A percentile compares a stretch with the other conserved stretches of the same genome.
Conservation (phyloP, 2,329 filamentous ascomycete genomes). For the Coniella vitis region DNA sequence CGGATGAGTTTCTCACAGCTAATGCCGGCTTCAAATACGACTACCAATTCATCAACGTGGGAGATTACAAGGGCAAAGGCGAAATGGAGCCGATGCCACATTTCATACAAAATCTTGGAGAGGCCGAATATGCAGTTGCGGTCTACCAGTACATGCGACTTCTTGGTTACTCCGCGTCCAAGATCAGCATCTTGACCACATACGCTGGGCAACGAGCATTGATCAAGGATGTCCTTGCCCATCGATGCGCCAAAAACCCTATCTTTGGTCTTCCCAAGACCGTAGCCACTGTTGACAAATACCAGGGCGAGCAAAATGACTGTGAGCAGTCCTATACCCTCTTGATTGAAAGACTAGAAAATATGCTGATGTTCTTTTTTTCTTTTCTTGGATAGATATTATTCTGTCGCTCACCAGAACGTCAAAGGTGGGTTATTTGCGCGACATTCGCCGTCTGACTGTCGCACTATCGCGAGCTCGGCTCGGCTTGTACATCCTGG, state of each 20-base stretch:
- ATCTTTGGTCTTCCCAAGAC: constrained; percentile 85
- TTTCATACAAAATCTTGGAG: constrained; percentile 93
- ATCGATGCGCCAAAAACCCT: constrained; percentile 74
- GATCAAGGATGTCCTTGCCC: constrained; percentile 76
- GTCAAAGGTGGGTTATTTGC: constrained; percentile 80
- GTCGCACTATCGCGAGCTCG: constrained; percentile 90
- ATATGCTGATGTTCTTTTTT: not conserved
- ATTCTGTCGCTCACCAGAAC: constrained; percentile 91
- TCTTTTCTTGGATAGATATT: too few relatives aligned
- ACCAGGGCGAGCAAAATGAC: constrained; percentile 98
- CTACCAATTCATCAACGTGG: constrained; percentile 94
- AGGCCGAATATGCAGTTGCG: constrained; percentile 94
- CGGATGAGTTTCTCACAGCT: constrained; percentile 66
- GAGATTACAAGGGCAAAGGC: constrained; percentile 83
- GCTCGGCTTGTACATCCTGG: constrained; percentile 85
- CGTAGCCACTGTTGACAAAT: constrained; percentile 95
- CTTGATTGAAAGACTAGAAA: constrained; percentile 4
- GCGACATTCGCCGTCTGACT: constrained; percentile 87
- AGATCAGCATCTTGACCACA: constrained; percentile 85
- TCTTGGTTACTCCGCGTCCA: constrained; percentile 76
- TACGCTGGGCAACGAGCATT: constrained; percentile 89
- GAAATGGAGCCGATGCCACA: constrained; percentile 88
- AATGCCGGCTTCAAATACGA: constrained; percentile 92
- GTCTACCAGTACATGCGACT: constrained; percentile 97
- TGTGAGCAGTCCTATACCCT: constrained; percentile 55